Conservation (phyloP, 305 asterid species). For the Fraxinus albicans region DNA sequence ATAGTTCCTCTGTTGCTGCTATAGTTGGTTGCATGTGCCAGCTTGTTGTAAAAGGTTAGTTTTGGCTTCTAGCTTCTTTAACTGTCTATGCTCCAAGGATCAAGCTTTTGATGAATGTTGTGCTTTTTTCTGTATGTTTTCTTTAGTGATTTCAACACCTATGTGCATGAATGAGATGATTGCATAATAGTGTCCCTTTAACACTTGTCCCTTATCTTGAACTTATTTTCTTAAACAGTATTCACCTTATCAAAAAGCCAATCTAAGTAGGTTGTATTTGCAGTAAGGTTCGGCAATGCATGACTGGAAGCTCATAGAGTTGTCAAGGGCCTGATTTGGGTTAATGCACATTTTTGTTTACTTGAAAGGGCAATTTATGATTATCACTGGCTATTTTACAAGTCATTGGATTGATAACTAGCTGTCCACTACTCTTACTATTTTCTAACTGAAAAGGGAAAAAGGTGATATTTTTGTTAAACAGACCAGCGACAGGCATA, state of each 20-base stretch:
- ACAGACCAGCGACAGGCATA: neutral
- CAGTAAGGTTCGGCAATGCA: neutral
- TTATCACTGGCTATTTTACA: slow-evolving; percentile 11
- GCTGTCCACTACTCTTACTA: neutral
- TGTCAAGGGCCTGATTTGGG: slow-evolving; percentile 12
- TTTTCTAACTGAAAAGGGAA: slow-evolving; percentile 13
- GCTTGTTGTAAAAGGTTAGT: slow-evolving; percentile 75
- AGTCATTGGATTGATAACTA: neutral
- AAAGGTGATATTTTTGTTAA: slow-evolving; percentile 1
- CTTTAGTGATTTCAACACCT: neutral
- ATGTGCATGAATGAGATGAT: slow-evolving; percentile 4
- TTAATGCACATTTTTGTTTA: slow-evolving; percentile 10
- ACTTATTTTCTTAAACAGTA: neutral
- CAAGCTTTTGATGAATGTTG: slow-evolving; percentile 15
- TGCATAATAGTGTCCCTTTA: neutral
- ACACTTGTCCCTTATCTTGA: neutral
- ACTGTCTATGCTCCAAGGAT: slow-evolving; percentile 58
- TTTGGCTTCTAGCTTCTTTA: slow-evolving; percentile 15
- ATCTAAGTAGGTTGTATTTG: neutral
- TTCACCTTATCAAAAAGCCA: slow-evolving; percentile 10
- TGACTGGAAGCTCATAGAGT: neutral
- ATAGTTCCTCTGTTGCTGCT: slow-evolving; percentile 92
- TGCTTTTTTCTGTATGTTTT: slow-evolving; percentile 3
- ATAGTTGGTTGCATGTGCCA: slow-evolving; percentile 98
- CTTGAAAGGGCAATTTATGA: slow-evolving; percentile 2